Percentiles rank a stretch among this genome's conserved stretches.
These are phyloP conservation scores for Pseudonitzschia multiseries DNA, from an alignment of 108 stramenopile genomes.

Conservation along the genomic window DNA sequence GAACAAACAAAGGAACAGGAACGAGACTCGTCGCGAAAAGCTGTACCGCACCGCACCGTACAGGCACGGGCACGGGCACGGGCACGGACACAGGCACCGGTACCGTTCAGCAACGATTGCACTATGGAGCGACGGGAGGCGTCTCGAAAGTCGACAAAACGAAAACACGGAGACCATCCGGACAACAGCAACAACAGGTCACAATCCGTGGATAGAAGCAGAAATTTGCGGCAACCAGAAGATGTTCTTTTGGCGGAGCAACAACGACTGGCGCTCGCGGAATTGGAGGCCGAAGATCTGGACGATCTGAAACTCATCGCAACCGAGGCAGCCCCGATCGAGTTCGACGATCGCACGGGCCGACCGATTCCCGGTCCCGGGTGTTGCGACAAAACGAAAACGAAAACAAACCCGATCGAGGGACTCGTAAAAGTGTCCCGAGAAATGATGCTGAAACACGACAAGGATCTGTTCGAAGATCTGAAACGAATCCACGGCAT, in stretches of 20 bases:
- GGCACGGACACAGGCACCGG: too few species aligned
- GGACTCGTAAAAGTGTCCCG: not conserved
- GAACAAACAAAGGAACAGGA: too few species aligned
- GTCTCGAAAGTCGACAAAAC: too few species aligned
- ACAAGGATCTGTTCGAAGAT: not conserved
- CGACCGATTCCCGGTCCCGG: not conserved
- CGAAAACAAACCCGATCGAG: not conserved
- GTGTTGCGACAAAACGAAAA: not conserved
- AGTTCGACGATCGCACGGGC: not conserved
- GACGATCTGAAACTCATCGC: not conserved
- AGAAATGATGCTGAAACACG: not conserved
- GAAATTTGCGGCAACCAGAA: not conserved
- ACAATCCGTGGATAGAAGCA: too few species aligned
- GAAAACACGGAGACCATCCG: not conserved
- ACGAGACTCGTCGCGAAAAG: too few species aligned
- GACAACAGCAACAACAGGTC: not conserved
- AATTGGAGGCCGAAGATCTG: not conserved
- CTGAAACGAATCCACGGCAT: conserved; percentile 6
- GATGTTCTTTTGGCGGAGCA: not conserved
- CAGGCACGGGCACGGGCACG: too few species aligned
- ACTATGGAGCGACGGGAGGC: not conserved
- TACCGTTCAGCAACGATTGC: too few species aligned
- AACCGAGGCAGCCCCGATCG: conserved; percentile 1
- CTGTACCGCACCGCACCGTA: too few species aligned
- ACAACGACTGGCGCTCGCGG: not conserved